Evolutionary conservation across 352 stramenopile species (phyloP), one percentile per base, ranked within the genome.

Genomic region (Pythium apleroticum): DNA sequence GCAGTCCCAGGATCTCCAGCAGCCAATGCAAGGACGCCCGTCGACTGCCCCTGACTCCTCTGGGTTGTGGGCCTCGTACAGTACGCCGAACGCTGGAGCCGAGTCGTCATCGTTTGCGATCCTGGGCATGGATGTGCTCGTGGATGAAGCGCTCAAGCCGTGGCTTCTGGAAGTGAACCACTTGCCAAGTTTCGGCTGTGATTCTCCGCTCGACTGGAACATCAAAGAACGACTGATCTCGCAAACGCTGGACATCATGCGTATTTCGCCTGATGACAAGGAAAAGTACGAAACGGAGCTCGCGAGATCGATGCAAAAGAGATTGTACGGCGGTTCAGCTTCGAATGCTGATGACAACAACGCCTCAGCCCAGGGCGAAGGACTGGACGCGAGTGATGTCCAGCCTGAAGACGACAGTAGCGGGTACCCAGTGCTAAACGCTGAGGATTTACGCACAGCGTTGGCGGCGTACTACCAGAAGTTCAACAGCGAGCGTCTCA

Each of bases 141-240:
- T 99, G 7, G 97, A 99, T 66, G 82, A 95, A 41, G 76, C 88
- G 20, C 77, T 99, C 0, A 98, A 97, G 61, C 95, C 97, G 7
- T 98, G 91, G 86, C 75, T 99, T 19, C 95, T 99, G 11, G 97
- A 99, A 65, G 96, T 99, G 28, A 99, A 99, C 70, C 95, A 99
- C 67, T 57, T 99, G 10, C 93, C 97, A 52, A 95, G 89, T 64
- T 98, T 98, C 77, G 93, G 87, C 3, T 98, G 94, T 52, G 97
- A 99, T 65, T 97, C 91, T 28, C 85, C 87, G 14, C 67, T 99
- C 12, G 97, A 99, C 74, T 89, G 84, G 80, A 87, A 93, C 58
- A 96, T 99, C 70, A 99, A 99, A 71, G 87, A 93, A 61, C 84
- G 90, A 17, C 81, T 99, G 3, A 97, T 99, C 45, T 88, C 81